Base-by-base conservation (phyloP, 192 early-diverging fungal genomes). In the Borealophlyctis nickersoniae region DNA sequence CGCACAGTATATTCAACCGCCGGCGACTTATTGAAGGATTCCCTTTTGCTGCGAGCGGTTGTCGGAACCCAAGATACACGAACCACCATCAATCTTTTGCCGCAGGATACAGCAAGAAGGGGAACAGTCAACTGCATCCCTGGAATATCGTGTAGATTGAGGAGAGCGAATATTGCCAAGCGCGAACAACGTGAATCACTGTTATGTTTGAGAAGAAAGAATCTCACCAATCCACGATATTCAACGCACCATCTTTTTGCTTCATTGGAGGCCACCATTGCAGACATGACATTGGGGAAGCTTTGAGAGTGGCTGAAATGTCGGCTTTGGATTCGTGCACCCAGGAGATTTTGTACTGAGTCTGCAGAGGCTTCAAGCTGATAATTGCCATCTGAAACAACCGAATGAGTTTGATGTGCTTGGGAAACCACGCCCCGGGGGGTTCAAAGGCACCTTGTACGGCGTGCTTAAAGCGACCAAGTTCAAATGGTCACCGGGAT, bases 301-400 rank as follows among this genome's bases (percentile, higher is more conserved):
- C 51, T 5, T 36, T 27, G 13, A 3, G n/a, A 1, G 45, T 16
- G 2, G 39, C 28, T 24, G 24, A 28, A 56, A 62, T 32, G 11
- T 36, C 50, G 33, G 5, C 14, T 4, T 16, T 22, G 2, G 52
- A 36, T 9, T 31, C 56, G 16, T n/a, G n/a, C 1, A 19, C 26
- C 72, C 72, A 74, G 2, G 60, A 36, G 16, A 65, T 52, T n/a
- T 53, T 35, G 32, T 56, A 71, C 36, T 71, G 61, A 7, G 57
- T 68, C 34, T 67, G 57, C 33, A 67, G 72, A 9, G 72, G 72
- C 51, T 74, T 74, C 69, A 72, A 65, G 52, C 59, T 65, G 31
- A 72, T 66, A 61, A 74, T 71, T 4, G 69, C 72, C 26, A 74
- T 30, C 66, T 68, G 24, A 13, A 53, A 24, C 13, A 60, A 13